These are phyloP conservation scores for Coemansia sp. DNA, from an alignment of 192 early-diverging fungal genomes.

Conservation along the genomic window DNA sequence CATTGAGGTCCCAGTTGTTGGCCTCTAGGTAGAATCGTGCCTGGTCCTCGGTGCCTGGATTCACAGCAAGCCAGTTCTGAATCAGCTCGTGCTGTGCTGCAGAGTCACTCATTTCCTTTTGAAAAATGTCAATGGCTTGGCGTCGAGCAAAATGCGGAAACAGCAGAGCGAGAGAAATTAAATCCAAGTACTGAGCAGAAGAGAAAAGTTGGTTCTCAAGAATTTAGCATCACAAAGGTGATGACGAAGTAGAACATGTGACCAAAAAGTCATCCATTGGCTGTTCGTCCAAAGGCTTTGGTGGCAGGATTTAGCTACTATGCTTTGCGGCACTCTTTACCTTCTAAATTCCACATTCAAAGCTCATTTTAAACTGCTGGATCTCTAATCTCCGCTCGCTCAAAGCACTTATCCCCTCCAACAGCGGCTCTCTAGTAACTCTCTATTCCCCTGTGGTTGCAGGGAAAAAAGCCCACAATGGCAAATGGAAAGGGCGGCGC, in stretches of 20 bases:
- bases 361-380: background rate
- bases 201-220: no score
- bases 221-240: background rate
- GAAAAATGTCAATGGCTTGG: background rate
- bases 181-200: no score
- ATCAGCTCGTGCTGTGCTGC: conserved; percentile 57
- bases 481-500: conserved; percentile 22
- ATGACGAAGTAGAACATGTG: background rate
- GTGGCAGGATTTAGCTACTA: background rate
- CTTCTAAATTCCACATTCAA: background rate
- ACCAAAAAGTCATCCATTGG: background rate
- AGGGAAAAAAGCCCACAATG: conserved; percentile 12
- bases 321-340: background rate
- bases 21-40: conserved; percentile 74
- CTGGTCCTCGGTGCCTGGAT: conserved; percentile 55
- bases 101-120: conserved; percentile 26
- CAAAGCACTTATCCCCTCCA: background rate
- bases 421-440: background rate
- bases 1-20: conserved; percentile 75
- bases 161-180: background rate
- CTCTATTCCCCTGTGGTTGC: background rate
- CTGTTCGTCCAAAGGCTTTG: no score
- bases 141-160: conserved; percentile 6
- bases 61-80: conserved; percentile 59
- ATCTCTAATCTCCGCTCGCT: background rate